Percentiles rank a stretch among this genome's conserved stretches.
Conservation (phyloP, 495 filamentous ascomycete species). For the Chaetomium tenue region DNA sequence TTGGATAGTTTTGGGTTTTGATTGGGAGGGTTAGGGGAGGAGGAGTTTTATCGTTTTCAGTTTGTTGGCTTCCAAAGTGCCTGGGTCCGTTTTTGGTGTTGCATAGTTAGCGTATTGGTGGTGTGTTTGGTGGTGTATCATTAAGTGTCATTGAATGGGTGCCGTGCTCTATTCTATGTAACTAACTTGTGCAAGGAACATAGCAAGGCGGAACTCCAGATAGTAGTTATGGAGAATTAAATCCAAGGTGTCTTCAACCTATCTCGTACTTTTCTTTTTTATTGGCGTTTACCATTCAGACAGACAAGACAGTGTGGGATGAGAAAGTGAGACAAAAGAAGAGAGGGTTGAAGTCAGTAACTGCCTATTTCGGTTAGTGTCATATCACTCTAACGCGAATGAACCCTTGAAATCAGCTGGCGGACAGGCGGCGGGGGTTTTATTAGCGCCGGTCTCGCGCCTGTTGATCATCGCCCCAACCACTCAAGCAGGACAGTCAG, state of each 20-base stretch:
- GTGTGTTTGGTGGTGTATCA: background rate
- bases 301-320: no score
- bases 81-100: background rate
- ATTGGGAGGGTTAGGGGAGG: background rate
- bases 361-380: background rate
- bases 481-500: background rate
- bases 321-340: no score
- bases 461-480: background rate
- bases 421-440: background rate
- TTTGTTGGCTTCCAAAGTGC: background rate
- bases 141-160: background rate
- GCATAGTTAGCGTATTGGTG: slow-evolving; percentile 4
- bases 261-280: no score
- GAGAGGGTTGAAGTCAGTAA: no score
- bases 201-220: no score
- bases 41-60: background rate
- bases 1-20: slow-evolving; percentile 78
- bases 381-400: background rate
- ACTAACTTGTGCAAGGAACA: no score
- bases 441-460: background rate
- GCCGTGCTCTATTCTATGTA: no score
- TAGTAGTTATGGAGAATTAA: no score
- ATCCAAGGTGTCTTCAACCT: no score
- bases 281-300: no score
- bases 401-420: no score